Evolutionary conservation across 345 rosid genomes (phyloP).

Genomic region (Durio zibethinus): DNA sequence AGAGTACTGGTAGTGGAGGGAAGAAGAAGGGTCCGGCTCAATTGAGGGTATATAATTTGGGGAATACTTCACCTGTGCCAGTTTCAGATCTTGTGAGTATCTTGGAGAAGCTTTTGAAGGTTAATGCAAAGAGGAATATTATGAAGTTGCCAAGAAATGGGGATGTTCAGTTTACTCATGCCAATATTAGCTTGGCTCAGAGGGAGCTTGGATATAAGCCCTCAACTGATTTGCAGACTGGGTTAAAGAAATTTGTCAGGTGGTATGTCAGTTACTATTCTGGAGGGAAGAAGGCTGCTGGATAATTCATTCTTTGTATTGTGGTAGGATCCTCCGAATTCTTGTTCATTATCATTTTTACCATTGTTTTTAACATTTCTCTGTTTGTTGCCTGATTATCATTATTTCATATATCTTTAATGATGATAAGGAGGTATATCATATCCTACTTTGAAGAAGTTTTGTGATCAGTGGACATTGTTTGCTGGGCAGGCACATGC

Average conservation of each 20-base stretch:
- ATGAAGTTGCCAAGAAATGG: constrained; percentile 89
- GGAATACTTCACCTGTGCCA: constrained; percentile 91
- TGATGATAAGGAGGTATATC: constrained; percentile 30
- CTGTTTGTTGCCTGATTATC: constrained; percentile 31
- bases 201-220: constrained; percentile 84
- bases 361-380: constrained; percentile 40
- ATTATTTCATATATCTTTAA: constrained; percentile 30
- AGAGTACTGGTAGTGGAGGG: constrained; percentile 91
- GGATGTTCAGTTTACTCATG: constrained; percentile 90
- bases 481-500: constrained; percentile 21
- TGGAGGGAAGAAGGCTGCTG: constrained; percentile 54
- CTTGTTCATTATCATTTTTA: constrained; percentile 47
- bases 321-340: constrained; percentile 35
- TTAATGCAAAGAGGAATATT: constrained; percentile 74
- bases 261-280: constrained; percentile 80
- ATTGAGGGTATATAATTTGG: constrained; percentile 83
- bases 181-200: constrained; percentile 79
- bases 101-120: constrained; percentile 79
- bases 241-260: constrained; percentile 86
- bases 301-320: constrained; percentile 33
- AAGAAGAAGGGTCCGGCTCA: constrained; percentile 87
- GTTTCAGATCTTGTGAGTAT: constrained; percentile 77
- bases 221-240: constrained; percentile 75
- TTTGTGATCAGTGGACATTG: constrained; percentile 40
- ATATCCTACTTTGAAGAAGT: constrained; percentile 26